Conservation (phyloP, 2,329 filamentous ascomycete species). For the Monilinia aucupariae region DNA sequence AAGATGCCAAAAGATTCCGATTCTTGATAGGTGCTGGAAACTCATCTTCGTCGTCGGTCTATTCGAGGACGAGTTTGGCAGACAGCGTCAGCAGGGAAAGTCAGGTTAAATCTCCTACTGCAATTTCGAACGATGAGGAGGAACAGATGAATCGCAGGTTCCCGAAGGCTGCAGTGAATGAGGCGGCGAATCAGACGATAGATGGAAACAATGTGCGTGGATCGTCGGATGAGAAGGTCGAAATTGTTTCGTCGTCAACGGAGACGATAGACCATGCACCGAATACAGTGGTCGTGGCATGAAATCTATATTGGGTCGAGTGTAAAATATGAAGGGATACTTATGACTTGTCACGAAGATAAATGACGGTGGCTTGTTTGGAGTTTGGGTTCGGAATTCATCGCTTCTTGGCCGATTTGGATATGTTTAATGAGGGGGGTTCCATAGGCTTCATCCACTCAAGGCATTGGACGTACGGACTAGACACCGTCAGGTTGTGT, state of each 20-base stretch:
- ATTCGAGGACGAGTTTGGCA: constrained; percentile 11
- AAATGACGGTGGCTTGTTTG: not conserved
- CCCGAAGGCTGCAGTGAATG: not conserved
- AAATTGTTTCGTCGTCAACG: not conserved
- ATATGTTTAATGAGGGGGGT: not conserved
- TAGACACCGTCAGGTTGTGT: not conserved
- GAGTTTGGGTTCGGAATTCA: constrained; percentile 2
- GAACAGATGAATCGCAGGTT: not conserved
- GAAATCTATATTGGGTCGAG: not conserved
- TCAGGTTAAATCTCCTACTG: not conserved
- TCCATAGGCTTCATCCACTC: constrained; percentile 4
- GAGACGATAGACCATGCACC: not conserved
- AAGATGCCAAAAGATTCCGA: constrained; percentile 19
- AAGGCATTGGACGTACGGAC: not conserved
- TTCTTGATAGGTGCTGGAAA: constrained; percentile 20
- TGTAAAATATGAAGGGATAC: not conserved
- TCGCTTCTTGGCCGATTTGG: not conserved
- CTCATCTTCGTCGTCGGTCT: constrained; percentile 1
- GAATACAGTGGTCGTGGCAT: not conserved
- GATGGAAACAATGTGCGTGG: not conserved
- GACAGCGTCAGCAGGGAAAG: constrained; percentile 10
- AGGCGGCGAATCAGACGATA: not conserved
- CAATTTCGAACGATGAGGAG: not conserved
- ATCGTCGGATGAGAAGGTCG: not conserved
- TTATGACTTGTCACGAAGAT: constrained; percentile 4